Evolutionary conservation across 352 stramenopile species (phyloP).

Genomic region (Globisporangium yorkense): DNA sequence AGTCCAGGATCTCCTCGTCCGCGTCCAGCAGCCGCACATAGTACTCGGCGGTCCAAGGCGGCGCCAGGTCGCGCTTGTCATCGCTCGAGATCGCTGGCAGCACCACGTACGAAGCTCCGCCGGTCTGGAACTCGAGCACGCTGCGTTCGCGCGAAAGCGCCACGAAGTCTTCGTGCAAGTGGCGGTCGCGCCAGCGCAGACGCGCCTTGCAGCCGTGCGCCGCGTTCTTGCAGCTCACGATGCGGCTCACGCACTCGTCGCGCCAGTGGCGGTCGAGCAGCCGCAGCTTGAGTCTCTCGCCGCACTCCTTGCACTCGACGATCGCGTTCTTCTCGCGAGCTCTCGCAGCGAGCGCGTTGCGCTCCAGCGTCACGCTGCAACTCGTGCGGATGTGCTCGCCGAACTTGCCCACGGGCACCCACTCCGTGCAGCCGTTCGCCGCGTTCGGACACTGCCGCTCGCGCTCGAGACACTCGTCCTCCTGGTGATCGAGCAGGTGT

Average conservation of each 20-base stretch:
- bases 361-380: conserved; percentile 48
- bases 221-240: conserved; percentile 65
- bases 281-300: conserved; percentile 27
- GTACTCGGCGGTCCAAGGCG: conserved; percentile 67
- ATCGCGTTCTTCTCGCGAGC: conserved; percentile 41
- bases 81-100: conserved; percentile 9
- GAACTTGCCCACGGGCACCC: conserved; percentile 58
- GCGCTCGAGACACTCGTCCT: conserved; percentile 63
- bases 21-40: conserved; percentile 54
- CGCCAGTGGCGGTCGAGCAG: conserved; percentile 31
- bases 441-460: conserved; percentile 66
- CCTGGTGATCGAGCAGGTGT: conserved; percentile 63
- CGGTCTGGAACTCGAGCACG: conserved; percentile 44
- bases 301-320: conserved; percentile 48
- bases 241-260: conserved; percentile 50
- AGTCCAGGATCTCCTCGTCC: conserved; percentile 42
- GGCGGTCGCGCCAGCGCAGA: conserved; percentile 60
- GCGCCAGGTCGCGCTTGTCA: conserved; percentile 29
- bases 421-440: conserved; percentile 53
- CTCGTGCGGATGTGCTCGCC: conserved; percentile 37
- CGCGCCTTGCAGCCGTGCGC: conserved; percentile 51
- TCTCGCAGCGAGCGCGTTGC: conserved; percentile 42
- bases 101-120: conserved; percentile 36
- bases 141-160: conserved; percentile 33
- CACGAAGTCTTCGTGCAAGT: conserved; percentile 64